Evolutionary conservation across 768 basidiomycete genomes (phyloP).

Genomic region (Myochromella boudieri): DNA sequence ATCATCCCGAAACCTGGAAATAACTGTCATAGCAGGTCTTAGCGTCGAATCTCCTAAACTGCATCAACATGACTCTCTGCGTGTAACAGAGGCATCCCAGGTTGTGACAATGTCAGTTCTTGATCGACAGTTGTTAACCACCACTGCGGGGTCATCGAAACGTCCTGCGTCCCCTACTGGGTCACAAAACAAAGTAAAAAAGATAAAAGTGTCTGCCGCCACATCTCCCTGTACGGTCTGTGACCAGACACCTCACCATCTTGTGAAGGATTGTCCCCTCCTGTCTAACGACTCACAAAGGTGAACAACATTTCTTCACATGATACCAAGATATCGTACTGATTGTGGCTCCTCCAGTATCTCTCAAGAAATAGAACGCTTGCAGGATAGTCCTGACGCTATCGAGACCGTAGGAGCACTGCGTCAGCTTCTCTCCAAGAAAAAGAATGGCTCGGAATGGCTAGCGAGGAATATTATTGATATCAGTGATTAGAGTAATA

Average conservation of each 20-base stretch:
- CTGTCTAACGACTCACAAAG: slow-evolving; percentile 52
- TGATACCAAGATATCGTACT: background rate
- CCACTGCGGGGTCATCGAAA: slow-evolving; percentile 29
- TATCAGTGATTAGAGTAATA: slow-evolving; percentile 17
- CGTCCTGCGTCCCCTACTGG: slow-evolving; percentile 32
- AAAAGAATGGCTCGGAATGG: slow-evolving; percentile 29
- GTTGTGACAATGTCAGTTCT: background rate
- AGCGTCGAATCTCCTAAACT: too few relatives aligned
- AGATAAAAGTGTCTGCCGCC: slow-evolving; percentile 9
- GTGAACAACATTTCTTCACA: slow-evolving; percentile 28
- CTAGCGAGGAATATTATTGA: slow-evolving; percentile 21
- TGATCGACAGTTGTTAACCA: background rate
- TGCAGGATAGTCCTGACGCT: slow-evolving; percentile 41
- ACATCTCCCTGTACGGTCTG: slow-evolving; percentile 50
- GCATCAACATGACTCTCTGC: background rate
- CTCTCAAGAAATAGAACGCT: slow-evolving; percentile 39
- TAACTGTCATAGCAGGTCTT: too few relatives aligned
- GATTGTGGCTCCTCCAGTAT: slow-evolving; percentile 31
- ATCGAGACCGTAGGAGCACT: slow-evolving; percentile 34
- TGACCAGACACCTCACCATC: slow-evolving; percentile 30
- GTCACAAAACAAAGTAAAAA: slow-evolving; percentile 36
- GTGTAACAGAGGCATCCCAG: background rate
- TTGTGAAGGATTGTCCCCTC: slow-evolving; percentile 55
- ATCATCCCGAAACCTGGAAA: too few relatives aligned
- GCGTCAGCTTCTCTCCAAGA: slow-evolving; percentile 34